These are phyloP conservation scores for Epichloe typhina DNA, from an alignment of 2,329 filamentous ascomycete genomes.

Conservation along the genomic window DNA sequence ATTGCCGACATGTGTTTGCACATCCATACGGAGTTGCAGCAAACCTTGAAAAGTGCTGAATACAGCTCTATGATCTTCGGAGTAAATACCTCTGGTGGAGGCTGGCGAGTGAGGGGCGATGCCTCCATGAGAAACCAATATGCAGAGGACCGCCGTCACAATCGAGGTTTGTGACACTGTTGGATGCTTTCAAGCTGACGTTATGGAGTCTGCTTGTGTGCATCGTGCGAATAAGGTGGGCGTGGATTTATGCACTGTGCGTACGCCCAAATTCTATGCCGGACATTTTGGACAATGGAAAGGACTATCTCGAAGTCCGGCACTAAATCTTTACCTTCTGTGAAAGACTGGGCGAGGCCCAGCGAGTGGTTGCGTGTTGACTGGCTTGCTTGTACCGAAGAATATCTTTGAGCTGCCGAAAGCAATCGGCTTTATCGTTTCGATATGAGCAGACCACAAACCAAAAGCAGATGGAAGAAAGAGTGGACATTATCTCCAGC, in stretches of 20 bases:
- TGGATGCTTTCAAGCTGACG: not conserved
- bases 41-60: constrained; percentile 65
- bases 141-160: constrained; percentile 1
- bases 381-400: too few relatives aligned
- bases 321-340: too few relatives aligned
- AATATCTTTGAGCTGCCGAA: too few relatives aligned
- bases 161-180: not conserved
- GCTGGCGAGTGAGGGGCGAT: constrained; percentile 88
- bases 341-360: too few relatives aligned
- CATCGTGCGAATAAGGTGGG: not conserved
- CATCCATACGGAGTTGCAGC: constrained; percentile 13
- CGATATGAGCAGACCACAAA: too few relatives aligned
- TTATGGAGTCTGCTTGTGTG: not conserved
- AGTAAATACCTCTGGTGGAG: constrained; percentile 78
- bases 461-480: not conserved
- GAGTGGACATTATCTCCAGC: not conserved
- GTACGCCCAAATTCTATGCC: too few relatives aligned
- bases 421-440: too few relatives aligned
- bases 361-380: too few relatives aligned
- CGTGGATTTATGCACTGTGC: not conserved
- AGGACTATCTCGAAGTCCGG: too few relatives aligned
- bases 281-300: too few relatives aligned
- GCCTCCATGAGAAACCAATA: constrained; percentile 52
- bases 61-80: constrained; percentile 91
- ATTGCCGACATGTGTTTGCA: constrained; percentile 4